phyloP scores from a whole-genome alignment of 495 filamentous ascomycete genomes.

The Terfezia claveryi region DNA sequence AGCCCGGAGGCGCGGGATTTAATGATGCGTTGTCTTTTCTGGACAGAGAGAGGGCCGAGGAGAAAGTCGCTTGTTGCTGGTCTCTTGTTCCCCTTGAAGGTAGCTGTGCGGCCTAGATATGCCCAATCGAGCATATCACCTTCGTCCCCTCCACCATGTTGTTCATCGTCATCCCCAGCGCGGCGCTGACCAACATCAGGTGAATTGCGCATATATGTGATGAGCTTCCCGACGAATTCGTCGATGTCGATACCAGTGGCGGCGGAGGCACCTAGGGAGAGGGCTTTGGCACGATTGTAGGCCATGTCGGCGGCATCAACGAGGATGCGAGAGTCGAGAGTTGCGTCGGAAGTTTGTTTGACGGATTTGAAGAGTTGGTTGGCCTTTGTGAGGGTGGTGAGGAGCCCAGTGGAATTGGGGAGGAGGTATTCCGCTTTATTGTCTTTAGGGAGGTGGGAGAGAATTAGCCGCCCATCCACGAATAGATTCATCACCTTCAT shows the following conservation, averaged over 20 bases:
- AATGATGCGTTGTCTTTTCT: slow-evolving; percentile 50
- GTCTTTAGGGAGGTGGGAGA: slow-evolving; percentile 24
- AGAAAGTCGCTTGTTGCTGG: slow-evolving; percentile 67
- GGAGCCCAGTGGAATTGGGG: slow-evolving; percentile 36
- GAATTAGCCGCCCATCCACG: background rate
- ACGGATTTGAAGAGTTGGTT: slow-evolving; percentile 45
- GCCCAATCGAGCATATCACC: slow-evolving; percentile 75
- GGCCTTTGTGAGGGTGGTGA: slow-evolving; percentile 37
- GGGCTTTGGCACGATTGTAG: slow-evolving; percentile 44
- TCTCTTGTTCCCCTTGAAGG: slow-evolving; percentile 45
- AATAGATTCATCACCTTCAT: background rate
- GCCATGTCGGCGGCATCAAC: slow-evolving; percentile 57
- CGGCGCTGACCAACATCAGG: slow-evolving; percentile 21
- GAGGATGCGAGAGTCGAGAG: slow-evolving; percentile 65
- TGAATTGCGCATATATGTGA: slow-evolving; percentile 59
- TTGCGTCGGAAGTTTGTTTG: slow-evolving; percentile 83
- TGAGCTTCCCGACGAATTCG: slow-evolving; percentile 81
- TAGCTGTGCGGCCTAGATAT: slow-evolving; percentile 53
- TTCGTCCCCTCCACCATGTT: slow-evolving; percentile 34
- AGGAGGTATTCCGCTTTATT: slow-evolving; percentile 45
- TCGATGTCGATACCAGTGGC: slow-evolving; percentile 64
- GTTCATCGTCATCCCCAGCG: slow-evolving; percentile 22
- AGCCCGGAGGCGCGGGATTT: slow-evolving; percentile 42
- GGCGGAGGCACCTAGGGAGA: slow-evolving; percentile 34
- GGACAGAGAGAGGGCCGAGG: slow-evolving; percentile 69